phyloP scores from a whole-genome alignment of 176 grass and related monocot species.

The Oryza officinalis region DNA sequence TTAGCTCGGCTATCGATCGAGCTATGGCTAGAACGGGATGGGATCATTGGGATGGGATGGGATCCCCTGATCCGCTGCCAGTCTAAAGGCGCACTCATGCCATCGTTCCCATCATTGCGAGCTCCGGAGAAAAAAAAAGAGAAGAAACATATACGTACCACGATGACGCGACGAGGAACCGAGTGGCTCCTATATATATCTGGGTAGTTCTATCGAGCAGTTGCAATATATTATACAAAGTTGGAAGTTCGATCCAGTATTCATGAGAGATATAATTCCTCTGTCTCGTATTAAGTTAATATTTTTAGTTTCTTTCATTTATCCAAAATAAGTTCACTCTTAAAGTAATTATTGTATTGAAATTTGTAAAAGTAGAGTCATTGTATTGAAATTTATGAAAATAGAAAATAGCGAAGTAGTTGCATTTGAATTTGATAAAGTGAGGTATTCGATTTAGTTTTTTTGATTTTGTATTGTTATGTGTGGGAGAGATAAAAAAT shows the following conservation, averaged over 20 bases:
- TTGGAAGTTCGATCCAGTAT: not conserved
- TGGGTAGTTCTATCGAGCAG: no score
- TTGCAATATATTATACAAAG: not conserved
- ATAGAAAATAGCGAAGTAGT: no score
- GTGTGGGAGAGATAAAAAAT: no score
- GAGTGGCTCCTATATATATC: not conserved
- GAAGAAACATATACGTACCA: not conserved
- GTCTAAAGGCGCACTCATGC: not conserved
- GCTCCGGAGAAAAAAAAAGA: not conserved
- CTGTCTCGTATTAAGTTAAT: no score
- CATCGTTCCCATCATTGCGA: not conserved
- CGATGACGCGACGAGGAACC: not conserved
- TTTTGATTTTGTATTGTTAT: no score
- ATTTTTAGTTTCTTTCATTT: no score
- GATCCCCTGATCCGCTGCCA: not conserved
- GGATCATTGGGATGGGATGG: not conserved
- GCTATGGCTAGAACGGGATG: not conserved
- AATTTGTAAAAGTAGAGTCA: no score
- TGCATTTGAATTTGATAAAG: no score
- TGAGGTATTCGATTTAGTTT: no score
- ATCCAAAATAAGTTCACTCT: no score
- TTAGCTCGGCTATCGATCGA: not conserved
- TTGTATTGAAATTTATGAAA: no score
- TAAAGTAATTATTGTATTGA: no score
- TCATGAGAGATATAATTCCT: not conserved